phyloP scores from a whole-genome alignment of 2,329 filamentous ascomycete genomes.

The Plenodomus lindquistii region DNA sequence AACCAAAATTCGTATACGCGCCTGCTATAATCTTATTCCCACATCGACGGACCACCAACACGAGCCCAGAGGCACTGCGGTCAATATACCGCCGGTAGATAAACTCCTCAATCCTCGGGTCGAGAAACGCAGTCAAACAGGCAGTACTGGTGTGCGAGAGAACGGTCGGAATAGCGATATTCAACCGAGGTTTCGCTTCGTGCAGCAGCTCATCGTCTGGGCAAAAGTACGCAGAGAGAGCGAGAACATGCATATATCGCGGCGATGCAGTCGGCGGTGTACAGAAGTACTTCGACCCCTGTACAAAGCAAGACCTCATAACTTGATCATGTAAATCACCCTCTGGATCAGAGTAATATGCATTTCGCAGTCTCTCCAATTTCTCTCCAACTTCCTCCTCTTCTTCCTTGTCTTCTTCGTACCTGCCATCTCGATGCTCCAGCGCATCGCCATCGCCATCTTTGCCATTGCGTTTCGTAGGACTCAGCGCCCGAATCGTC shows the following conservation, averaged over 20 bases:
- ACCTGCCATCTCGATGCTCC: neutral
- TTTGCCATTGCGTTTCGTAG: too few species aligned
- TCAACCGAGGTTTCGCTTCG: conserved; percentile 13
- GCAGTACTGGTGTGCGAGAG: conserved; percentile 12
- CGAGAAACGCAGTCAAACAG: conserved; percentile 17
- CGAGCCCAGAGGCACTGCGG: neutral
- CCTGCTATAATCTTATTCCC: conserved; percentile 15
- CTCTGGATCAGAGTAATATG: conserved; percentile 5
- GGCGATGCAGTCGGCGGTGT: neutral
- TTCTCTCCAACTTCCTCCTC: conserved; percentile 2
- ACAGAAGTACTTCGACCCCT: conserved; percentile 2
- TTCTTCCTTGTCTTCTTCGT: conserved; percentile 1
- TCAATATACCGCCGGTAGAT: conserved; percentile 16
- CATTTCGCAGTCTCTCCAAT: conserved; percentile 2
- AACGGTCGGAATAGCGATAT: conserved; percentile 18
- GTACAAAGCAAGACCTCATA: neutral
- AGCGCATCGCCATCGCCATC: too few species aligned
- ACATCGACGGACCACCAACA: conserved; percentile 8
- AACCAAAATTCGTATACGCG: conserved; percentile 18
- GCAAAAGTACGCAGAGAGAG: conserved; percentile 7
- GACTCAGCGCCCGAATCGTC: neutral
- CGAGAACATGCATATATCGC: conserved; percentile 12
- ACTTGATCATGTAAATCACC: conserved; percentile 11
- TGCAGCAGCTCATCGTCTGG: neutral
- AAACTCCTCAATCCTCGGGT: conserved; percentile 12